Percentiles rank a stretch among this genome's conserved stretches.
Conservation (phyloP, 1,284 basidiomycete genomes). For the Ganoderma lingzhi region DNA sequence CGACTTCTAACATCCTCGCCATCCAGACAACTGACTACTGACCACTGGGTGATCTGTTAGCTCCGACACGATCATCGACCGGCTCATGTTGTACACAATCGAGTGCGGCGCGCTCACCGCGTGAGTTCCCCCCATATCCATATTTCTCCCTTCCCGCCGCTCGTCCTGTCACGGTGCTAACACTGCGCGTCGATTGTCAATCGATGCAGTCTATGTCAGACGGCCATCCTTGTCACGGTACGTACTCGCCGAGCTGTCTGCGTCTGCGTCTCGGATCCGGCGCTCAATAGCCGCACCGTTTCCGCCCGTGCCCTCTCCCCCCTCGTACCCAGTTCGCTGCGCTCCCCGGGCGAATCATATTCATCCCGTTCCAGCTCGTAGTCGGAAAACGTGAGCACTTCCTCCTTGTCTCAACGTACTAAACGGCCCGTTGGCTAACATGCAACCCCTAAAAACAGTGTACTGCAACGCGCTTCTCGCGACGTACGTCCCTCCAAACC, state of each 20-base stretch:
- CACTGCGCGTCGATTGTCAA: no score
- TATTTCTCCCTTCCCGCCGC: neutral
- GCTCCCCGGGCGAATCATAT: slow-evolving; percentile 8
- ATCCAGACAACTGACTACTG: no score
- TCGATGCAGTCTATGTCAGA: neutral
- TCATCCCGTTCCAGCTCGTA: slow-evolving; percentile 9
- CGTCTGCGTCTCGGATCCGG: neutral
- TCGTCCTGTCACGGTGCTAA: neutral
- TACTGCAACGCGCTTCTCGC: neutral
- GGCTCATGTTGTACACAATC: slow-evolving; percentile 14
- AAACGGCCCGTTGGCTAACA: neutral
- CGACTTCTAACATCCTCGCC: no score
- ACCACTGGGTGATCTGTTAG: neutral
- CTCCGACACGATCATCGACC: slow-evolving; percentile 7
- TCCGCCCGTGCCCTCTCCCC: no score
- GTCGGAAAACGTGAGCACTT: neutral
- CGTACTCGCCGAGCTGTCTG: neutral
- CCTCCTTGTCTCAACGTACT: no score
- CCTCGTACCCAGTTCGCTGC: neutral
- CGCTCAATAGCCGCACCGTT: neutral
- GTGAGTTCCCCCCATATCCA: neutral
- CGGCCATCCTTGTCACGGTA: neutral
- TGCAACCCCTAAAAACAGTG: neutral
- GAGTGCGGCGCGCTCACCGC: slow-evolving; percentile 9
- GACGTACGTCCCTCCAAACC: neutral